Base-by-base conservation (phyloP, 2,329 filamentous ascomycete genomes). In the Penicillium sp. region DNA sequence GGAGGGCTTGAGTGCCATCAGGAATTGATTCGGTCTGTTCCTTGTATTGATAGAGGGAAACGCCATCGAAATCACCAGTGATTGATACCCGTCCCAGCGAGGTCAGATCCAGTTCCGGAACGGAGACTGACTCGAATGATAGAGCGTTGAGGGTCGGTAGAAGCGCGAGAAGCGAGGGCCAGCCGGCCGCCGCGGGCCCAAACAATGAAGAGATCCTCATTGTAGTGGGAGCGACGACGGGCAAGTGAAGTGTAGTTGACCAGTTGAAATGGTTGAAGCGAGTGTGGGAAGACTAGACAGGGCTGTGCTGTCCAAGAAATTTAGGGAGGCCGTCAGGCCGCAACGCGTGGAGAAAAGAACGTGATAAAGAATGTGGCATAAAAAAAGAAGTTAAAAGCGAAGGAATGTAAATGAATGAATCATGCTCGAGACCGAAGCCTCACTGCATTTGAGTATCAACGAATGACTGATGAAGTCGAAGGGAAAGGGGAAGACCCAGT, bases 11-110 rank as follows among this genome's bases (percentile, higher is more conserved):
- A 67, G 87, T 90, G 70, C 89, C 90, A 79, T 96, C 91, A 66
- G 77, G 52, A 12, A 62, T 59, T 30, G 66, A 61, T 51, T 93
- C 85, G 56, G 80, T 87, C 72, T 99, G 93, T 60, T 88, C 90
- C 67, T 88, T 81, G 67, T 87, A 97, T 69, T 92, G 80, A 77
- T 94, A 97, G 37, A 97, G 79, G 12, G 94, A 97, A 66, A 97
- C 89, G 52, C 91, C 90, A 67, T 90, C 86, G 72, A 96, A 99
- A 75, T 97, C 88, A 65, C 94, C 94, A 1, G 86, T 88, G 56
- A 99, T 82, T 52, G 89, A 91, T 63, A 97, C 87, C 65, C 89
- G 85, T 55, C 94, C 94, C 35, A 99, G 79, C 55, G 86, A 78
- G 28, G 82, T 84, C 56, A 96, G 82, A 70, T 96, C 89, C 69